Base-by-base conservation (phyloP, 805 yeast species). In the Scheffersomyces lignosus region DNA sequence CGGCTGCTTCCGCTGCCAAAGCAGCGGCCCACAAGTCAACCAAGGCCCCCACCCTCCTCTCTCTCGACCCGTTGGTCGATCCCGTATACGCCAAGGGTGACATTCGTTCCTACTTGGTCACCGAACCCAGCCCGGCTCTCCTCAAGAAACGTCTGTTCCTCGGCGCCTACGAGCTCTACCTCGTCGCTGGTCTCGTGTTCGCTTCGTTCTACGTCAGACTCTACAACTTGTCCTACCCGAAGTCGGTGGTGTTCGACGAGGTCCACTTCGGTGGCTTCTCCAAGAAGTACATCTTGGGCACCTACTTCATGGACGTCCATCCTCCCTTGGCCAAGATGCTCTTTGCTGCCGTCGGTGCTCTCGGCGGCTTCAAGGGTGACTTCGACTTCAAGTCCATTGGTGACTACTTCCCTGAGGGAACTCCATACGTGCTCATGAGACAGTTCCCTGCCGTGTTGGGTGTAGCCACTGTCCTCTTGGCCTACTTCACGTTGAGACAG, bases 181-280 rank as follows among this genome's bases (percentile, higher is more conserved):
- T 58, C 30, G 29, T 64, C 24, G 56, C 71, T n/a, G 57, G 50
- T 2, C 54, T 66, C 12, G 64, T 87, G 36, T 51, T 77, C n/a
- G 47, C 71, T 2, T 75, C 96, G 0, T 43, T 71, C 9, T 51
- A 61, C 31, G 75, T 87, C 33, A 79, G 99, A 49, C 68, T 84
- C 36, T 66, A 71, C 47, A 66, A 74, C 36, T 67, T 93, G 40
- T 66, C 75, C 18, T 55, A 65, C 44, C 99, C 99, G 27, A 64
- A 80, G 51, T 79, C 90, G 18, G 95, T 89, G 25, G 96, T 91
- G 9, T 87, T 87, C 48, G 96, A 89, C 60, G 99, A 91, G 61
- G 93, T 86, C 27, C 95, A 87, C 62, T 93, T 93, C 53, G 99
- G 99, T 38, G 95, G 95, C n/a, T 93, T 91, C 65, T 96, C 96